A percentile compares a stretch with the other conserved stretches of the same genome.
Evolutionary conservation across 192 early-diverging fungal species (phyloP).

Genomic region (Backusella tarrabulga): DNA sequence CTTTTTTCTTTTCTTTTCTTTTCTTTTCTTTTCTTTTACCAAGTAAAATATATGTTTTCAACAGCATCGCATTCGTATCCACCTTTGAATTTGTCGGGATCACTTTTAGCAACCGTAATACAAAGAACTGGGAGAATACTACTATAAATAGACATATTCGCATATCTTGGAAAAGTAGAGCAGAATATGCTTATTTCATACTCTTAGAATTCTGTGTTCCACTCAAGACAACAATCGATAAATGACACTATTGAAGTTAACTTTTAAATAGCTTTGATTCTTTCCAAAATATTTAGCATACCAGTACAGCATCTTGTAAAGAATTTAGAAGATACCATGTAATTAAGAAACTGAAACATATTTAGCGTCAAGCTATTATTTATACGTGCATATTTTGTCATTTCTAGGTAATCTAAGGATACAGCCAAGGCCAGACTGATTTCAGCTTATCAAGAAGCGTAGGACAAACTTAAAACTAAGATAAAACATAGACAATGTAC

Average conservation of each 20-base stretch:
- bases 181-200: not conserved
- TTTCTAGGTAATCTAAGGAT: not conserved
- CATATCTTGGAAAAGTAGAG: not conserved
- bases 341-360: not conserved
- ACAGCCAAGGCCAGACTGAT: not conserved
- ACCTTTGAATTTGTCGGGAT: too few species aligned
- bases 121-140: not conserved
- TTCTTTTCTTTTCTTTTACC: too few species aligned
- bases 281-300: not conserved
- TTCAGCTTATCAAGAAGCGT: not conserved
- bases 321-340: too few species aligned
- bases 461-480: not conserved
- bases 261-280: not conserved
- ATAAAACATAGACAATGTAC: not conserved
- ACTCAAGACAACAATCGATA: not conserved
- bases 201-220: not conserved
- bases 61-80: too few species aligned
- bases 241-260: not conserved
- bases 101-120: not conserved
- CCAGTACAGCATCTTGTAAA: too few species aligned
- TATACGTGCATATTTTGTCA: too few species aligned
- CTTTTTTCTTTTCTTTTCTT: too few species aligned
- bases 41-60: too few species aligned
- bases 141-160: not conserved
- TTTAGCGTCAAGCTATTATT: not conserved